These are phyloP conservation scores for Talaromyces thailandensis DNA, from an alignment of 495 filamentous ascomycete species.

Conservation along the genomic window DNA sequence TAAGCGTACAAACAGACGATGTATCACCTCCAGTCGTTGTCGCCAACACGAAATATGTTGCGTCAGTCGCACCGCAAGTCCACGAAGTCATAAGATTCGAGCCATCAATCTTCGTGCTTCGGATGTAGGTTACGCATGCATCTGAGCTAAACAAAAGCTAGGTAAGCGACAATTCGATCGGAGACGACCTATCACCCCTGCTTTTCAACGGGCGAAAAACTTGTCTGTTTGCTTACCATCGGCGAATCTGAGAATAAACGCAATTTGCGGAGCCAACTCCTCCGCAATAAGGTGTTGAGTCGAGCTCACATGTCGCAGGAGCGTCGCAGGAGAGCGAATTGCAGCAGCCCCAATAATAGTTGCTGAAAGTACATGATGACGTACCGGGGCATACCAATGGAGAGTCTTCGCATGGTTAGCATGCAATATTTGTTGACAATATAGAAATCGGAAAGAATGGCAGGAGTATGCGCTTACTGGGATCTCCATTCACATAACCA, in stretches of 20 bases:
- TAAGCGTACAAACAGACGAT: background rate
- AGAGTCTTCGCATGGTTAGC: background rate
- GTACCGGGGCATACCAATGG: background rate
- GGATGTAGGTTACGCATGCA: background rate
- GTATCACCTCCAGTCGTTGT: background rate
- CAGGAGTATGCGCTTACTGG: background rate
- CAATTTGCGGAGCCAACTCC: background rate
- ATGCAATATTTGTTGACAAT: background rate
- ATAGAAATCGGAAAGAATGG: background rate
- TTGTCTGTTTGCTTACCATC: background rate
- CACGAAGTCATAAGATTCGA: background rate
- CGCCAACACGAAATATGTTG: background rate
- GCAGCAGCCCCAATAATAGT: slow-evolving; percentile 2
- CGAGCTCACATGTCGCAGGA: background rate
- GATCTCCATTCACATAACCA: background rate
- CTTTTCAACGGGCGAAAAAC: background rate
- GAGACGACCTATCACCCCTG: too few species aligned
- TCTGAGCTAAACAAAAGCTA: background rate
- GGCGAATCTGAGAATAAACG: background rate
- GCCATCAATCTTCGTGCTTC: background rate
- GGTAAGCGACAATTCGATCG: background rate
- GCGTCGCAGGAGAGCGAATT: background rate
- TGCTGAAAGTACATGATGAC: background rate
- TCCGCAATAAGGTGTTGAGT: background rate
- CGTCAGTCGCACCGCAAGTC: background rate